A percentile compares a stretch with the other conserved stretches of the same genome.
These are phyloP conservation scores for Pelargonium cotyledonis DNA, from an alignment of 441 rosid species.

Conservation along the genomic window DNA sequence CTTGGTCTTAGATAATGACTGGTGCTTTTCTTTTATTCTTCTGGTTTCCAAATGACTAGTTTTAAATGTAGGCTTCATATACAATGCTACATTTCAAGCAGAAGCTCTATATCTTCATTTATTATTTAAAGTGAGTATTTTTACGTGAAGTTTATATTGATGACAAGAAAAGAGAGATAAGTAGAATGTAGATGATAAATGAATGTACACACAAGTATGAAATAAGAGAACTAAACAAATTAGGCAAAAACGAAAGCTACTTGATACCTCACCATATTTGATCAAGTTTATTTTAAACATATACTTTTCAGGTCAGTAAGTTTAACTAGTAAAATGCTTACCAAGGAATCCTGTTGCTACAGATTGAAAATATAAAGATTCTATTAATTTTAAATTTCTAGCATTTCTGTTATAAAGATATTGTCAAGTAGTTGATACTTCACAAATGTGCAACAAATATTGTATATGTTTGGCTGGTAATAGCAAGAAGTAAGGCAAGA, in stretches of 20 bases:
- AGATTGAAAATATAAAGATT: not conserved
- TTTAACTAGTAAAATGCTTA: not conserved
- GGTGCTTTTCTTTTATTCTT: not conserved
- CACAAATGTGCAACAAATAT: not conserved
- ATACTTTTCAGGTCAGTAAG: not conserved
- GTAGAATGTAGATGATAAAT: not conserved
- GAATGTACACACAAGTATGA: not conserved
- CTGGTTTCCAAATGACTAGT: not conserved
- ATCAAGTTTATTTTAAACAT: too few species aligned
- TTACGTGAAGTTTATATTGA: too few species aligned
- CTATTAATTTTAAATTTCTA: not conserved
- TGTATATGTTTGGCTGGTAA: not conserved
- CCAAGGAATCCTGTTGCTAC: not conserved
- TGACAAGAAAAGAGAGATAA: too few species aligned
- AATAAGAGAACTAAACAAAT: not conserved
- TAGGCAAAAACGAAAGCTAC: too few species aligned
- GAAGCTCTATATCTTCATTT: too few species aligned
- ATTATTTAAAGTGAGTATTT: too few species aligned
- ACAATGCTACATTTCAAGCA: too few species aligned
- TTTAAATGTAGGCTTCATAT: too few species aligned
- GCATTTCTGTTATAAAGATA: not conserved
- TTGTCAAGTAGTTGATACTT: not conserved
- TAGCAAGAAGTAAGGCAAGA: not conserved
- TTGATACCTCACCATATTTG: too few species aligned
- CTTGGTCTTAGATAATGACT: not conserved